Conservation (phyloP, 768 basidiomycete species). For the Cyathus striatus region DNA sequence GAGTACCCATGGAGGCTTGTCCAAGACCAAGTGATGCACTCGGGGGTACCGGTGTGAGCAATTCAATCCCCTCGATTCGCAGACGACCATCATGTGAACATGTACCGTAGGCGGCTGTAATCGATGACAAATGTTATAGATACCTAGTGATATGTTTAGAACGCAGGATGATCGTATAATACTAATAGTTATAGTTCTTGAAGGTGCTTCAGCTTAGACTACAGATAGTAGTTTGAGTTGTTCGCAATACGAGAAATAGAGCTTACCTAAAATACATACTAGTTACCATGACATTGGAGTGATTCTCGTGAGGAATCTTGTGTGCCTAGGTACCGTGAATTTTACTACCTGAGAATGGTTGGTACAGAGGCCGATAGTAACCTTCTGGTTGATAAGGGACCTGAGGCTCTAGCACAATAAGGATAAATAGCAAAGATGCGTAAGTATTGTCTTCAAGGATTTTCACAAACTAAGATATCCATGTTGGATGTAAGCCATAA, state of each 20-base stretch:
- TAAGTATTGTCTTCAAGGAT: no score
- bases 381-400: neutral
- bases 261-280: no score
- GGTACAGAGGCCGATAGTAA: neutral
- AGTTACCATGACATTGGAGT: no score
- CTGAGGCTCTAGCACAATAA: neutral
- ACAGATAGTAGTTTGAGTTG: neutral
- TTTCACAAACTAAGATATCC: no score
- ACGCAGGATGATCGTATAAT: neutral
- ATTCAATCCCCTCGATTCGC: neutral
- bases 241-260: no score
- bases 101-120: neutral
- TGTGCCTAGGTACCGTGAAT: neutral
- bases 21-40: conserved; percentile 3
- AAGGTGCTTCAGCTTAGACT: neutral
- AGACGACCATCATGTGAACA: neutral
- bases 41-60: neutral
- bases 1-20: conserved; percentile 6
- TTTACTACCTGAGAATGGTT: neutral
- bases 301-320: no score
- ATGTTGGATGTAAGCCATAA: no score
- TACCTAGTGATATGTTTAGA: neutral
- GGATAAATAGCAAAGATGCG: no score
- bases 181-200: neutral
- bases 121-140: neutral